Evolutionary conservation across 2,329 filamentous ascomycete species (phyloP), one percentile per base, ranked within the genome.

Genomic region (Dothideomycetes sp.): DNA sequence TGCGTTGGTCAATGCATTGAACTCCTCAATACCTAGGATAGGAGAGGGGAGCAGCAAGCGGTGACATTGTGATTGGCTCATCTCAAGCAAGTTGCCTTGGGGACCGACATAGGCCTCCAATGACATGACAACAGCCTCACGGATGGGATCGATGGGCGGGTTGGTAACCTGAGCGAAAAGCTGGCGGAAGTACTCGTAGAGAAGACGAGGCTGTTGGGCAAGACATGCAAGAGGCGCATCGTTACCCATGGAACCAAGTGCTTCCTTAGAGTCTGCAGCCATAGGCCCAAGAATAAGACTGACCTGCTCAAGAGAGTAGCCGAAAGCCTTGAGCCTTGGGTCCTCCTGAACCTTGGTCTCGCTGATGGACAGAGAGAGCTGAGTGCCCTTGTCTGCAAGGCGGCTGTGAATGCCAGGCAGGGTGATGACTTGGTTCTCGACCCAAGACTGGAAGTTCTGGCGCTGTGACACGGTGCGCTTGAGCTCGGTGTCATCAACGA

Each of bases 111-210:
- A 96, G 54, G 89, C 93, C 59, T 94, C 88, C 31, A 96, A 68
- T 41, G 89, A 95, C 89, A 96, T 96, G 62, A 96, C 89, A 54
- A 95, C 91, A 19, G 88, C 89, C 71, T 96, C 89, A 62, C 89
- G 77, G 52, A 96, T 96, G 22, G 89, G 89, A 57, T 96, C 89
- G 56, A 96, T 96, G 11, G 89, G 89, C 50, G 89, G 89, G 63
- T 96, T 96, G 46, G 89, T 96, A 60, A 96, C 89, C 66, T 96
- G 89, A 8, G 89, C 89, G 61, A 96, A 96, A 32, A 96, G 79
- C 68, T 96, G 85, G 47, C 89, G 80, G 80, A 96, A 96, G 67
- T 96, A 96, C 62, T 95, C 89, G 61, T 84, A 94, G 15, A 95
- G 75, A 39, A 94, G 71, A 51, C 88, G 84, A 50, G 89, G 87